Evolutionary conservation across 106 monocot species (phyloP), one percentile per base, ranked within the genome.

Genomic region (Triglochin maritima): DNA sequence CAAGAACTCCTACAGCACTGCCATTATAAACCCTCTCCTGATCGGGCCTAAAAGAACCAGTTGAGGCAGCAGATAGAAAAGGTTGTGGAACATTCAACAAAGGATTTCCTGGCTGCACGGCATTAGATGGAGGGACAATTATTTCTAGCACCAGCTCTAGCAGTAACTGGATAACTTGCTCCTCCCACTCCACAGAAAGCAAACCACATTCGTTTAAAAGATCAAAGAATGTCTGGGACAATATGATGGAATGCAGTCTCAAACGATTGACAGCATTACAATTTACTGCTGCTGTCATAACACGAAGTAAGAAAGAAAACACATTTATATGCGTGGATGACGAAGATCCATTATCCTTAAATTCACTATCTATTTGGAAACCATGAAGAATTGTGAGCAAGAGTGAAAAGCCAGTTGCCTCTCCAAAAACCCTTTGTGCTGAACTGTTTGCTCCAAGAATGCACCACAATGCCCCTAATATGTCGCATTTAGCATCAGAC

Each of bases 321-420:
- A 86, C 80, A 55, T 81, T 88, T 69, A 79, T 86, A 54, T 84
- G 79, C 68, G 46, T 49, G 63, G 50, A 43, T 64, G 81, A 65
- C 77, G 69, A 80, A 57, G 78, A 77, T 59, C 74, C 74, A 46
- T 47, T 14, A 49, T 78, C 74, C n/a, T 47, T 14, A 63, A 69
- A 14, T 52, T 86, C 88, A 52, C 48, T 63, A 44, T 78, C 71
- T 64, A 60, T 82, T 71, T 98, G 88, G 53, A 92, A 86, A 77
- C 80, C 81, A 70, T 92, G 92, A 62, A 98, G 76, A 49, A 73
- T 86, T 17, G 98, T 98, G 52, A 92, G 70, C 69, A 98, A 69
- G 75, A 98, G 92, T 12, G 98, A 92, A 82, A 98, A 98, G 5
- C 92, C 98, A 66, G 98, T 92, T 49, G 88, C 85, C 72, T 98